Conservation (phyloP, 208 protist genomes). For the Wallacemonas sp. region DNA sequence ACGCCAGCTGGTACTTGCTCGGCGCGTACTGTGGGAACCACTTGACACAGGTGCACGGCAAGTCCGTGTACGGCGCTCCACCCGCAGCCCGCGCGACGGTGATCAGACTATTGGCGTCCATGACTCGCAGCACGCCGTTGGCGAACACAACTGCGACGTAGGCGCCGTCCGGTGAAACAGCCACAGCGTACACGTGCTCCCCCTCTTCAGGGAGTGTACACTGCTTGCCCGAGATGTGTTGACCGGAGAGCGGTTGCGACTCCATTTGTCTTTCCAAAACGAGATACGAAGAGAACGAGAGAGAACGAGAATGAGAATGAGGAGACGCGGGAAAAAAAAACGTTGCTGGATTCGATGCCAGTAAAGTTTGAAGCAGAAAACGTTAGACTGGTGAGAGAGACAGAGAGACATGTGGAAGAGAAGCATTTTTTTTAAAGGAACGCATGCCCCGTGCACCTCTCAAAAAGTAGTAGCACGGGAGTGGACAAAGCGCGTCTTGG, state of each 20-base stretch:
- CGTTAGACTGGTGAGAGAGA: no score
- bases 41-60: conserved; percentile 56
- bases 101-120: conserved; percentile 34
- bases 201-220: conserved; percentile 22
- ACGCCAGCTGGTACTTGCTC: conserved; percentile 40
- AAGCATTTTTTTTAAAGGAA: no score
- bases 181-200: conserved; percentile 42
- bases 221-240: not conserved
- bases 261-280: not conserved
- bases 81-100: conserved; percentile 18
- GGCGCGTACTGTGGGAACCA: conserved; percentile 43
- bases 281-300: conserved; percentile 11
- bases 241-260: not conserved
- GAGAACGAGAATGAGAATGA: conserved; percentile 17
- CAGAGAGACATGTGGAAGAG: no score
- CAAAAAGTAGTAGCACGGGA: no score
- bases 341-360: no score
- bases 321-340: not conserved
- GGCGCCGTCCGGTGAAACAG: conserved; percentile 50
- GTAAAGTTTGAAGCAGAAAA: no score
- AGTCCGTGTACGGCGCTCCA: conserved; percentile 37
- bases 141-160: conserved; percentile 54
- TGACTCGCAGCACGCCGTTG: conserved; percentile 50
- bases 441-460: no score
- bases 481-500: no score